phyloP scores from a whole-genome alignment of 768 basidiomycete species.

The Tubosaeta sp. region DNA sequence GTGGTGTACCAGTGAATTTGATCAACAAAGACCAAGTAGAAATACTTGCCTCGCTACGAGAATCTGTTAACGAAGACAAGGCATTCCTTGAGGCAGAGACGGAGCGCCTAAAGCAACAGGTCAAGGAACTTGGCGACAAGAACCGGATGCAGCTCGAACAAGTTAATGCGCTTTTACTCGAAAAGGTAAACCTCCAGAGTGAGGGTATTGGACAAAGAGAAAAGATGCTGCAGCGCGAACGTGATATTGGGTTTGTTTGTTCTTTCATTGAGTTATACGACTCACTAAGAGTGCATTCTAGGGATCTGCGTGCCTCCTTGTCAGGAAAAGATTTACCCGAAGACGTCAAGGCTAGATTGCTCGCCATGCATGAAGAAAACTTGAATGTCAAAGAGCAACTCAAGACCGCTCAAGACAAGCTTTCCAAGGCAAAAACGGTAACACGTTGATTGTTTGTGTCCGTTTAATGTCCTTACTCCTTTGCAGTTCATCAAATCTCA shows the following conservation, averaged over 20 bases:
- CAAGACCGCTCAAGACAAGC: constrained; percentile 70
- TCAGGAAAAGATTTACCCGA: constrained; percentile 79
- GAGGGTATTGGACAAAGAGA: constrained; percentile 90
- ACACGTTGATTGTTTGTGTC: constrained; percentile 8
- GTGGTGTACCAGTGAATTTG: constrained; percentile 60
- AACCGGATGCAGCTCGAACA: constrained; percentile 89
- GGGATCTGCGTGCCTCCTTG: constrained; percentile 72
- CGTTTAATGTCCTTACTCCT: neutral
- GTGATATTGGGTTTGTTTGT: constrained; percentile 67
- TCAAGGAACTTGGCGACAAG: constrained; percentile 74
- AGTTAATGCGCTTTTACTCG: constrained; percentile 76
- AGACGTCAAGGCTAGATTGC: constrained; percentile 70
- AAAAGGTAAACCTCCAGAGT: constrained; percentile 87
- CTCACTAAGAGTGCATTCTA: constrained; percentile 25
- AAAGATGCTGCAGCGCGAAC: constrained; percentile 79
- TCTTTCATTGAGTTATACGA: neutral
- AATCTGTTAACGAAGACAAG: constrained; percentile 88
- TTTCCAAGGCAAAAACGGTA: constrained; percentile 75
- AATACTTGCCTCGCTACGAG: constrained; percentile 78
- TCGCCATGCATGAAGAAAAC: constrained; percentile 77
- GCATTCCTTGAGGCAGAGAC: constrained; percentile 66
- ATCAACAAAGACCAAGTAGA: constrained; percentile 94
- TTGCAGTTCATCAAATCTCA: constrained; percentile 86
- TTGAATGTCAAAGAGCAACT: constrained; percentile 63
- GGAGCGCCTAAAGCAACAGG: constrained; percentile 56